Evolutionary conservation across 2,329 filamentous ascomycete species (phyloP).

Genomic region (Coniochaeta hoffmannii): DNA sequence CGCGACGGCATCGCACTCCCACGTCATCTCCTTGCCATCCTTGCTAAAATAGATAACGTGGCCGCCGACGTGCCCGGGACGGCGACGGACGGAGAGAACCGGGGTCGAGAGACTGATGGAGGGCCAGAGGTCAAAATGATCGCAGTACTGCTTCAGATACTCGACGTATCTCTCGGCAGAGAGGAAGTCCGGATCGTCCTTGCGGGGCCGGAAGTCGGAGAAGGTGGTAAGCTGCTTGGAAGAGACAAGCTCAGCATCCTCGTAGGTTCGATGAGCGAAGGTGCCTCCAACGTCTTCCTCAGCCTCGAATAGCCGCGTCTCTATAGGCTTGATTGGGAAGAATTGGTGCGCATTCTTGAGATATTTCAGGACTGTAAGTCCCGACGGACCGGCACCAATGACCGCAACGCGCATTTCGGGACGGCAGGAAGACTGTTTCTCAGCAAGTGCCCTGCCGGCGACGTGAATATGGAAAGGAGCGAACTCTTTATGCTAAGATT

Average conservation of each 20-base stretch:
- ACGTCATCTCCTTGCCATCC: conserved; percentile 5
- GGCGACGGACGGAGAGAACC: conserved; percentile 16
- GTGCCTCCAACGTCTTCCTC: conserved; percentile 31
- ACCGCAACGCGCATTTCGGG: conserved; percentile 21
- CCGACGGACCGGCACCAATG: conserved; percentile 29
- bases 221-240: conserved; percentile 38
- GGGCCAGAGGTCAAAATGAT: conserved; percentile 23
- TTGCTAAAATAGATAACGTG: conserved; percentile 14
- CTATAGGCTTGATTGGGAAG: conserved; percentile 25
- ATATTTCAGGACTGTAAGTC: conserved; percentile 30
- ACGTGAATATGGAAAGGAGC: neutral
- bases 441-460: neutral
- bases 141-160: conserved; percentile 28
- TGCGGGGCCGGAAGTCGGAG: conserved; percentile 31
- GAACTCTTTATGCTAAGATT: neutral
- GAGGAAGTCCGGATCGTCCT: conserved; percentile 27
- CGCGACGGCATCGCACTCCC: conserved; percentile 27
- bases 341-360: conserved; percentile 22
- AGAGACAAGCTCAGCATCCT: conserved; percentile 36
- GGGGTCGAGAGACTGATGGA: conserved; percentile 23
- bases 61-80: conserved; percentile 6
- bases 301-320: conserved; percentile 33
- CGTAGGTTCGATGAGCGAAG: conserved; percentile 33
- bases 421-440: neutral
- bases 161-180: conserved; percentile 21